These are phyloP conservation scores for Geotrichum histeridarum DNA, from an alignment of 1,139 yeast species.

Conservation along the genomic window DNA sequence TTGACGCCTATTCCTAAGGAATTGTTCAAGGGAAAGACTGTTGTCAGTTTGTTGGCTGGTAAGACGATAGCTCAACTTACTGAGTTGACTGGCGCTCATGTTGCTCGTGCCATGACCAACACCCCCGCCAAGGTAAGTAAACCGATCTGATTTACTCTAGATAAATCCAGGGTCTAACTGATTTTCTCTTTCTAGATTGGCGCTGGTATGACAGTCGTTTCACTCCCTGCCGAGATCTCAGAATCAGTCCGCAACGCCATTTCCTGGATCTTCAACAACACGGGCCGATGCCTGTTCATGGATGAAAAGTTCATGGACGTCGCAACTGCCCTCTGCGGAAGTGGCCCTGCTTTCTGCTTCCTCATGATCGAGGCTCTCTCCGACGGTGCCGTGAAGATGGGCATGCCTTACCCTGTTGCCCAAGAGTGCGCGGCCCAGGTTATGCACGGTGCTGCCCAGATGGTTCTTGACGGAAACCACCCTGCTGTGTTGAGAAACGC, in stretches of 20 bases:
- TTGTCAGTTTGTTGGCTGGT: conserved; percentile 88
- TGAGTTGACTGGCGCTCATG: conserved; percentile 46
- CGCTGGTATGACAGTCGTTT: conserved; percentile 86
- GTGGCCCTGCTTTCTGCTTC: conserved; percentile 93
- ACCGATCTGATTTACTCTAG: not conserved
- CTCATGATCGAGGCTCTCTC: conserved; percentile 85
- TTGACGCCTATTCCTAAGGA: conserved; percentile 40
- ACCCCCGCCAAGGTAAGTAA: conserved; percentile 71
- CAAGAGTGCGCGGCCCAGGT: conserved; percentile 91
- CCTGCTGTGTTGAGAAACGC: conserved; percentile 88
- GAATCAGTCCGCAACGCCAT: conserved; percentile 51
- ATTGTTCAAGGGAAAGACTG: conserved; percentile 51
- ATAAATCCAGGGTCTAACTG: not conserved
- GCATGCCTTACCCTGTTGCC: conserved; percentile 81
- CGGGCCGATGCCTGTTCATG: conserved; percentile 41
- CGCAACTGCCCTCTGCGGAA: conserved; percentile 90
- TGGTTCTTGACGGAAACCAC: conserved; percentile 73
- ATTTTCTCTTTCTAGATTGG: conserved; percentile 46
- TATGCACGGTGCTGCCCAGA: conserved; percentile 91
- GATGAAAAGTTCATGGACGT: conserved; percentile 88
- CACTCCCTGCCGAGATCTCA: conserved; percentile 37
- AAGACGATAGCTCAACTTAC: conserved; percentile 71
- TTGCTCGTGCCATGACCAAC: conserved; percentile 95
- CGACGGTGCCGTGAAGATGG: conserved; percentile 94
- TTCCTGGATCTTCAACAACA: conserved; percentile 60